Evolutionary conservation across 202 grass and related monocot genomes (phyloP).

Genomic region (Hordeum pubiflorum): DNA sequence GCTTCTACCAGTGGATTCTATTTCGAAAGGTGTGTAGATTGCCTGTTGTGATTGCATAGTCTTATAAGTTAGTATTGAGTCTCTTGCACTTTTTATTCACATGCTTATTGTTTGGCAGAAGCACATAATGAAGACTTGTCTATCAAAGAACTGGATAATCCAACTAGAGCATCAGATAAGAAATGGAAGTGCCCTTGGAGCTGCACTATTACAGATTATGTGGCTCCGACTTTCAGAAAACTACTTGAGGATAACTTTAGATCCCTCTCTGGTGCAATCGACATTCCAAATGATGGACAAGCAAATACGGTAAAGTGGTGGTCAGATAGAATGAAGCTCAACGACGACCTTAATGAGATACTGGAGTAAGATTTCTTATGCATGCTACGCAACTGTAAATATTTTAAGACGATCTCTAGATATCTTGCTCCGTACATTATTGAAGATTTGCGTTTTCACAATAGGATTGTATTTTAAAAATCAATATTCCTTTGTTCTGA

Average conservation of each 20-base stretch:
- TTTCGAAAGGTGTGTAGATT: slow-evolving; percentile 50
- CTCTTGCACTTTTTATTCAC: background rate
- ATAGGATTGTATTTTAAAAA: background rate
- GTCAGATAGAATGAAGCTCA: slow-evolving; percentile 63
- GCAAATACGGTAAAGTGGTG: slow-evolving; percentile 59
- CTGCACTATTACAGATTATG: slow-evolving; percentile 49
- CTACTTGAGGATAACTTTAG: slow-evolving; percentile 65
- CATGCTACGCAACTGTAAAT: slow-evolving; percentile 19
- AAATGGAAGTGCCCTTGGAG: slow-evolving; percentile 81
- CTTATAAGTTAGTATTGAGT: background rate
- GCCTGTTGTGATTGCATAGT: slow-evolving; percentile 13
- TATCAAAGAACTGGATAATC: slow-evolving; percentile 30
- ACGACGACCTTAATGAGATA: slow-evolving; percentile 43
- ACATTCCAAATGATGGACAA: slow-evolving; percentile 29
- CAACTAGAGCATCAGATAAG: slow-evolving; percentile 22
- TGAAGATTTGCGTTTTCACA: background rate
- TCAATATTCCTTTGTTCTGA: slow-evolving; percentile 16
- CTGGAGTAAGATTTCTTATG: slow-evolving; percentile 53
- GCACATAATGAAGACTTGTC: slow-evolving; percentile 31
- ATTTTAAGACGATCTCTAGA: background rate
- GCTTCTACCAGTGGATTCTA: slow-evolving; percentile 63
- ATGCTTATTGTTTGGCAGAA: slow-evolving; percentile 41
- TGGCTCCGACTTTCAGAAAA: slow-evolving; percentile 63
- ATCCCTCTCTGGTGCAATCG: slow-evolving; percentile 35
- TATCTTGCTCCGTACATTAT: background rate